Percentiles rank a stretch among this genome's conserved stretches.
These are phyloP conservation scores for Porphyra umbilicalis DNA, from an alignment of 31 red algal genomes.

Conservation along the genomic window DNA sequence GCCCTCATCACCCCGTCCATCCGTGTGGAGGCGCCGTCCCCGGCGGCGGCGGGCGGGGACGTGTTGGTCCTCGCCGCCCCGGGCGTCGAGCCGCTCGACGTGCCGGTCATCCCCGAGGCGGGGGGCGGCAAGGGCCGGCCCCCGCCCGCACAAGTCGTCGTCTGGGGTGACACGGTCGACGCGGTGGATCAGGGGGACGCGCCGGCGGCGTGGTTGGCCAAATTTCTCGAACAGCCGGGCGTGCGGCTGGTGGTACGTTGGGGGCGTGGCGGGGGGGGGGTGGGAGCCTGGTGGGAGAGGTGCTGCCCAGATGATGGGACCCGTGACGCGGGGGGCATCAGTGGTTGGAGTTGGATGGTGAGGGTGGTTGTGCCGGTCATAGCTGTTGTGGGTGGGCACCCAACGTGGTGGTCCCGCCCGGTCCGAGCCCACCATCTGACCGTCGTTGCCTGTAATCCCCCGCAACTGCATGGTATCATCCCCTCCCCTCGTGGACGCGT, in stretches of 20 bases:
- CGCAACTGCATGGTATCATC: too few relatives aligned
- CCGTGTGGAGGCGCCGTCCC: neutral
- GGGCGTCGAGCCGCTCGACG: conserved; percentile 18
- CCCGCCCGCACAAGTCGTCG: neutral
- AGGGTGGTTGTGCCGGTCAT: too few relatives aligned
- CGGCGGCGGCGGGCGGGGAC: neutral
- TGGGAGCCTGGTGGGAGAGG: neutral
- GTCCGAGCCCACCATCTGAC: too few relatives aligned
- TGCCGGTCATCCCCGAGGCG: conserved; percentile 15
- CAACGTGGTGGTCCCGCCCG: too few relatives aligned
- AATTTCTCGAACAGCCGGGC: conserved; percentile 29
- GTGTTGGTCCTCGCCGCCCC: conserved; percentile 4
- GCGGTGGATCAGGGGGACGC: conserved; percentile 57
- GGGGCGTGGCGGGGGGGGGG: neutral
- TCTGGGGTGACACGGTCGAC: conserved; percentile 13
- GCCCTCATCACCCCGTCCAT: conserved; percentile 11
- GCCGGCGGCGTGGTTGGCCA: conserved; percentile 27
- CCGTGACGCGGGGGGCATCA: too few relatives aligned
- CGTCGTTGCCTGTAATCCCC: too few relatives aligned
- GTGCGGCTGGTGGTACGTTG: conserved; percentile 26
- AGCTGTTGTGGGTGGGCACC: too few relatives aligned
- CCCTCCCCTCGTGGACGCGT: neutral
- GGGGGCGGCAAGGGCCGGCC: neutral
- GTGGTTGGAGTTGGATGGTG: too few relatives aligned
- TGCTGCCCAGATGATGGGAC: too few relatives aligned